These are phyloP conservation scores for Niveomyces coronatus DNA, from an alignment of 2,329 filamentous ascomycete species.

Conservation along the genomic window DNA sequence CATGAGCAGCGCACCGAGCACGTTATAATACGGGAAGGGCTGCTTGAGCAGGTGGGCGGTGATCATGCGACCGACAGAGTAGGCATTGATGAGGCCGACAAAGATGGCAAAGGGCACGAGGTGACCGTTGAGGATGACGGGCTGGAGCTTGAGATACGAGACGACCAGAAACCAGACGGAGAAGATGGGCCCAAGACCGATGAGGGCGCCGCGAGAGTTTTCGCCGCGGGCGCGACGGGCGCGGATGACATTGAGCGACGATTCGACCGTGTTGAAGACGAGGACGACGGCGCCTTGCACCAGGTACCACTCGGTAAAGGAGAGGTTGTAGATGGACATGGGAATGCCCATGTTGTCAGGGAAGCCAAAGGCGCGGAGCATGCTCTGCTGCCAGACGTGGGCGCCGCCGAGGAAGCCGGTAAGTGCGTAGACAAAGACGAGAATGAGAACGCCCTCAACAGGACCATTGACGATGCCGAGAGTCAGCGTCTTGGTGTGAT, in stretches of 20 bases:
- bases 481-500: slow-evolving; percentile 92
- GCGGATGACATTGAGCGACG: slow-evolving; percentile 73
- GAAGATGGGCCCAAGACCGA: slow-evolving; percentile 76
- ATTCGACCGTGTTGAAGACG: slow-evolving; percentile 73
- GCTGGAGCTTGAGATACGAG: slow-evolving; percentile 75
- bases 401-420: slow-evolving; percentile 81
- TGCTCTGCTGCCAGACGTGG: slow-evolving; percentile 84
- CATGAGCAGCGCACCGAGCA: slow-evolving; percentile 67
- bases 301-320: slow-evolving; percentile 90
- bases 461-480: slow-evolving; percentile 88
- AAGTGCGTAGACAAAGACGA: slow-evolving; percentile 70
- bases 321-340: slow-evolving; percentile 60
- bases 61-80: slow-evolving; percentile 92
- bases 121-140: slow-evolving; percentile 69
- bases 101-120: slow-evolving; percentile 85
- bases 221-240: slow-evolving; percentile 67
- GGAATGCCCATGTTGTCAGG: slow-evolving; percentile 55
- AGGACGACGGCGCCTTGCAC: slow-evolving; percentile 74
- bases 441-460: slow-evolving; percentile 83
- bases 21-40: slow-evolving; percentile 82
- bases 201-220: slow-evolving; percentile 60
- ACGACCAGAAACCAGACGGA: slow-evolving; percentile 67
- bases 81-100: slow-evolving; percentile 83
- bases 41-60: slow-evolving; percentile 84
- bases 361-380: slow-evolving; percentile 64